These are phyloP conservation scores for Lithospermum erythrorhizon DNA, from an alignment of 257 asterid genomes.

Conservation along the genomic window DNA sequence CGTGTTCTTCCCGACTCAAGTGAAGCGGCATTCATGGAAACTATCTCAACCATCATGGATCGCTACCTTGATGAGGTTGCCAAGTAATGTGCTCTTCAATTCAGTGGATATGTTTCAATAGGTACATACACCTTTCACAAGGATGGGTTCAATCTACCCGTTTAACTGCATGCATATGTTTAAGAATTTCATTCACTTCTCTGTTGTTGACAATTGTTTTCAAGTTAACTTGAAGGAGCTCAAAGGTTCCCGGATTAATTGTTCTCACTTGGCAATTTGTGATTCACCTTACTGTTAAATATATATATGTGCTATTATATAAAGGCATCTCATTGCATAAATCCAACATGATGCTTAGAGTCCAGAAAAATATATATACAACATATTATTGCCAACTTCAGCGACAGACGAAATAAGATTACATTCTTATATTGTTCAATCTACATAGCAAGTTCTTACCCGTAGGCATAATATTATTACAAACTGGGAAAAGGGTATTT, in stretches of 20 bases:
- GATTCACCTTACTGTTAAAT: too few relatives aligned
- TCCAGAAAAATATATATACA: too few relatives aligned
- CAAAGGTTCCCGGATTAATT: background rate
- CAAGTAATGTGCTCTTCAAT: slow-evolving; percentile 6
- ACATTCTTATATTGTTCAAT: background rate
- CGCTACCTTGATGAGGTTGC: slow-evolving; percentile 35
- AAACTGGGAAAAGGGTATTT: background rate
- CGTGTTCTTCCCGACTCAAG: slow-evolving; percentile 53
- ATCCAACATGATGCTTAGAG: too few relatives aligned
- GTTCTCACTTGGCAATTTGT: too few relatives aligned
- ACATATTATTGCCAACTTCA: too few relatives aligned
- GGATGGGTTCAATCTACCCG: too few relatives aligned
- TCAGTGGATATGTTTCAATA: slow-evolving; percentile 23
- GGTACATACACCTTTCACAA: too few relatives aligned
- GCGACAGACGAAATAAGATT: background rate
- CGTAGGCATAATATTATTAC: background rate
- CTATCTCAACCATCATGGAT: slow-evolving; percentile 53
- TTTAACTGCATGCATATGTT: background rate
- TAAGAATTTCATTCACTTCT: background rate
- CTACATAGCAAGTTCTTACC: background rate
- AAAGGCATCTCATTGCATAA: too few relatives aligned
- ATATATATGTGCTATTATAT: too few relatives aligned
- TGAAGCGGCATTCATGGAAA: slow-evolving; percentile 62
- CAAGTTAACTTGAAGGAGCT: background rate
- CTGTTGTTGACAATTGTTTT: background rate